These are phyloP conservation scores for Xylaria digitata DNA, from an alignment of 2,329 filamentous ascomycete genomes.

Conservation along the genomic window DNA sequence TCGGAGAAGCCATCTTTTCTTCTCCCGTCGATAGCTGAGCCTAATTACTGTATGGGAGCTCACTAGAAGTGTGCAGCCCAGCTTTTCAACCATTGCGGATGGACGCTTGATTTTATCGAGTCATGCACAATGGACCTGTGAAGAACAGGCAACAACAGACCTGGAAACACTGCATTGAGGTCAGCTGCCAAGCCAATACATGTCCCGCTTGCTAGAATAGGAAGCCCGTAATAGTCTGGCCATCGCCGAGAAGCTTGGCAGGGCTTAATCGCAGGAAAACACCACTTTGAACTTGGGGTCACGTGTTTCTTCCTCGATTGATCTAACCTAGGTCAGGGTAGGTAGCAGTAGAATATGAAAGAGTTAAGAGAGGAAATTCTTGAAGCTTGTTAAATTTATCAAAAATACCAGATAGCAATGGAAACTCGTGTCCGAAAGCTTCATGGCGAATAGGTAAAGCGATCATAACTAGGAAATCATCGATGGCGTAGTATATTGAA, in stretches of 20 bases:
- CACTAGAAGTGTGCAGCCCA: not conserved
- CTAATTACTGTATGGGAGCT: not conserved
- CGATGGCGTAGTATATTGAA: too few species aligned
- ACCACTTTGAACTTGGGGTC: slow-evolving; percentile 1
- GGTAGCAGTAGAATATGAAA: not conserved
- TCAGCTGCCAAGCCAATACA: slow-evolving; percentile 5
- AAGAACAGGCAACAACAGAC: not conserved
- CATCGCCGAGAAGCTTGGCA: slow-evolving; percentile 17
- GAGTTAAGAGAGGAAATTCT: not conserved
- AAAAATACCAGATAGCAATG: too few species aligned
- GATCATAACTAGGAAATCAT: too few species aligned
- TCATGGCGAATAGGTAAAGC: too few species aligned
- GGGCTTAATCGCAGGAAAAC: not conserved
- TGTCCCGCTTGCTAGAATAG: not conserved
- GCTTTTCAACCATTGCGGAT: not conserved
- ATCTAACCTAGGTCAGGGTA: not conserved
- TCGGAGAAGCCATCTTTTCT: slow-evolving; percentile 28
- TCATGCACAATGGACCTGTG: not conserved
- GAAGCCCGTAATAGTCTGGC: slow-evolving; percentile 3
- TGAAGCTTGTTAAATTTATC: too few species aligned
- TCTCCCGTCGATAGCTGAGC: not conserved
- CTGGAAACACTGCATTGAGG: not conserved
- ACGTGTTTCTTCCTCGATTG: not conserved
- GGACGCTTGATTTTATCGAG: slow-evolving; percentile 7
- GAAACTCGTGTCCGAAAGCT: too few species aligned